Percentiles rank a stretch among this genome's conserved stretches.
Evolutionary conservation across 805 yeast species (phyloP).

Genomic region (Kazachstania bromeliacearum): DNA sequence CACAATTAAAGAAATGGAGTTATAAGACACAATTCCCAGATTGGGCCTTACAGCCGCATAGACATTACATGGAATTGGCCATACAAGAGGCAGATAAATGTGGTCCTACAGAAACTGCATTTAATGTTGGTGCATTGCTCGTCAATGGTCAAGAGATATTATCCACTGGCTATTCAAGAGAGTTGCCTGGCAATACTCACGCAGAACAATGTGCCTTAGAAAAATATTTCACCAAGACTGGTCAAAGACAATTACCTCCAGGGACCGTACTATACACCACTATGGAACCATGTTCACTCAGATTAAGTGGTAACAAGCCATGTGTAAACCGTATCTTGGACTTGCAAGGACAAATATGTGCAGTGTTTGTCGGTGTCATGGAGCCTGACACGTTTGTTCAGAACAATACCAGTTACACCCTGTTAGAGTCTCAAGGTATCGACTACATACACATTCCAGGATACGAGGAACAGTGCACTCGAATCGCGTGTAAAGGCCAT

Average conservation of each 20-base stretch:
- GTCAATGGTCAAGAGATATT: conserved; percentile 54
- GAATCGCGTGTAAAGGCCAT: background rate
- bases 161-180: conserved; percentile 84
- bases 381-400: conserved; percentile 87
- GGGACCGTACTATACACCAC: conserved; percentile 86
- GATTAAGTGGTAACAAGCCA: conserved; percentile 84
- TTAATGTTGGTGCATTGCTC: conserved; percentile 87
- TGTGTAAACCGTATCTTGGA: conserved; percentile 73
- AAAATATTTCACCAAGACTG: conserved; percentile 44
- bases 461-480: conserved; percentile 51
- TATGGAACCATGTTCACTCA: conserved; percentile 91
- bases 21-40: conserved; percentile 69
- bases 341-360: conserved; percentile 39
- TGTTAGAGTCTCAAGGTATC: conserved; percentile 49
- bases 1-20: conserved; percentile 44
- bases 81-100: conserved; percentile 71
- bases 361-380: conserved; percentile 83
- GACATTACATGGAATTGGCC: conserved; percentile 63
- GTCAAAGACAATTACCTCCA: conserved; percentile 41
- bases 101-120: conserved; percentile 75
- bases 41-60: conserved; percentile 58
- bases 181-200: conserved; percentile 89
- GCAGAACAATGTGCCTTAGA: conserved; percentile 93
- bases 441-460: conserved; percentile 77
- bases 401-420: conserved; percentile 55